Evolutionary conservation across 257 asterid genomes (phyloP).

Genomic region (Solanum neorickii): DNA sequence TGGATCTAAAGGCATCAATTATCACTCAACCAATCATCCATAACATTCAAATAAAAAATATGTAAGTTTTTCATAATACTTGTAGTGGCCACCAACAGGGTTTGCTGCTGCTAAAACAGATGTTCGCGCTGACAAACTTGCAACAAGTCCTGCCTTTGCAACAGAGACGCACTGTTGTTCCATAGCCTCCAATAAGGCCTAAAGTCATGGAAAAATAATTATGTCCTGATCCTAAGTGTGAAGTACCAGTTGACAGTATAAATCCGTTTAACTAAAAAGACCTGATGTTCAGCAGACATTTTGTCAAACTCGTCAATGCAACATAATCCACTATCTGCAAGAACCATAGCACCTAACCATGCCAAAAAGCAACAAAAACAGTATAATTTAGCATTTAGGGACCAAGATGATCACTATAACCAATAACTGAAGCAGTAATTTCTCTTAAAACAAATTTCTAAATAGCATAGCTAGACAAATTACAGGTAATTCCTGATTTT

Average conservation of each 20-base stretch:
- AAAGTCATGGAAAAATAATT: conserved; percentile 17
- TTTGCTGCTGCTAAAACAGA: conserved; percentile 98
- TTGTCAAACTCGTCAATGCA: conserved; percentile 98
- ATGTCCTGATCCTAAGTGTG: not conserved
- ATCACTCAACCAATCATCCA: not conserved
- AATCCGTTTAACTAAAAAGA: conserved; percentile 3
- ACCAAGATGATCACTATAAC: not conserved
- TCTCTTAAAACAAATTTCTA: not conserved
- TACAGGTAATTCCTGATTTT: not conserved
- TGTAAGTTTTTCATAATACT: conserved; percentile 27
- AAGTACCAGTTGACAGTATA: conserved; percentile 2
- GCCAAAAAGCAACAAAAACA: not conserved
- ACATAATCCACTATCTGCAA: conserved; percentile 94
- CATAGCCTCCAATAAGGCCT: conserved; percentile 98
- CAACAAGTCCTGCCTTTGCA: conserved; percentile 99
- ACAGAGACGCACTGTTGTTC: conserved; percentile 98
- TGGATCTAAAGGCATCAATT: not conserved
- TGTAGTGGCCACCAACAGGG: conserved; percentile 95
- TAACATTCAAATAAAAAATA: not conserved
- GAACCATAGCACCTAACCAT: conserved; percentile 91
- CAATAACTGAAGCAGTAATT: not conserved
- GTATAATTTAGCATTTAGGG: not conserved
- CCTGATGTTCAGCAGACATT: conserved; percentile 98
- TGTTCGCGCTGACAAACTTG: conserved; percentile 96
- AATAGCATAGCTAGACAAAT: not conserved